phyloP scores from a whole-genome alignment of 176 grass and related monocot genomes.

The Phragmites australis region DNA sequence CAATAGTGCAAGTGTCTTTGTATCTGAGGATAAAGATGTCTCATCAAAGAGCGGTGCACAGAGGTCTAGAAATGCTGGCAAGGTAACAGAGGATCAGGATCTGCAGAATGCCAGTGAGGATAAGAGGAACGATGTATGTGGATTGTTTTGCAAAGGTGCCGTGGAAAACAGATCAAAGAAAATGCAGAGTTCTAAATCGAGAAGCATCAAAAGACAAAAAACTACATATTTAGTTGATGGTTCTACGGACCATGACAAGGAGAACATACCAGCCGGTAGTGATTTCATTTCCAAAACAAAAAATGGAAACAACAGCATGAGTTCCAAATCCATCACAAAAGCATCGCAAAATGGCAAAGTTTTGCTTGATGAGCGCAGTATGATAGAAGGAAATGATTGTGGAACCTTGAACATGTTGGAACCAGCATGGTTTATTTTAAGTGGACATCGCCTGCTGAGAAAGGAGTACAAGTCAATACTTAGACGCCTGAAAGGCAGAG shows the following conservation, averaged over 20 bases:
- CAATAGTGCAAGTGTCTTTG: slow-evolving; percentile 26
- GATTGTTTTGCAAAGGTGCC: slow-evolving; percentile 31
- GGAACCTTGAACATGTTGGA: slow-evolving; percentile 39
- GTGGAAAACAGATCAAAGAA: slow-evolving; percentile 28
- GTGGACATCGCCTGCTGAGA: slow-evolving; percentile 71
- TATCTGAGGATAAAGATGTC: slow-evolving; percentile 32
- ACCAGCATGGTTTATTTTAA: slow-evolving; percentile 78
- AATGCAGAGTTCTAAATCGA: not conserved
- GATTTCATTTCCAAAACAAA: slow-evolving; percentile 33
- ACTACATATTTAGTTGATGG: slow-evolving; percentile 28
- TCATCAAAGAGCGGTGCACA: slow-evolving; percentile 20
- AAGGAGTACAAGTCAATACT: slow-evolving; percentile 75
- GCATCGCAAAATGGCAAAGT: slow-evolving; percentile 27
- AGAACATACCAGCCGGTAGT: slow-evolving; percentile 53
- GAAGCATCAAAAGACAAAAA: slow-evolving; percentile 46
- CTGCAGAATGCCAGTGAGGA: slow-evolving; percentile 3
- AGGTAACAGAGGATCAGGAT: slow-evolving; percentile 13
- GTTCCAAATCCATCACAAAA: slow-evolving; percentile 39
- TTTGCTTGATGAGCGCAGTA: not conserved
- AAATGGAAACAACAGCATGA: not conserved
- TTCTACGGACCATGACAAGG: slow-evolving; percentile 55
- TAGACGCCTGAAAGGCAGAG: slow-evolving; percentile 58
- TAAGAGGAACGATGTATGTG: slow-evolving; percentile 19
- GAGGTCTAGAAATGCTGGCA: slow-evolving; percentile 35
- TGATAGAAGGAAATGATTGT: slow-evolving; percentile 32